Percentiles rank a stretch among this genome's conserved stretches.
Conservation (phyloP, 345 rosid genomes). For the Murraya paniculata region DNA sequence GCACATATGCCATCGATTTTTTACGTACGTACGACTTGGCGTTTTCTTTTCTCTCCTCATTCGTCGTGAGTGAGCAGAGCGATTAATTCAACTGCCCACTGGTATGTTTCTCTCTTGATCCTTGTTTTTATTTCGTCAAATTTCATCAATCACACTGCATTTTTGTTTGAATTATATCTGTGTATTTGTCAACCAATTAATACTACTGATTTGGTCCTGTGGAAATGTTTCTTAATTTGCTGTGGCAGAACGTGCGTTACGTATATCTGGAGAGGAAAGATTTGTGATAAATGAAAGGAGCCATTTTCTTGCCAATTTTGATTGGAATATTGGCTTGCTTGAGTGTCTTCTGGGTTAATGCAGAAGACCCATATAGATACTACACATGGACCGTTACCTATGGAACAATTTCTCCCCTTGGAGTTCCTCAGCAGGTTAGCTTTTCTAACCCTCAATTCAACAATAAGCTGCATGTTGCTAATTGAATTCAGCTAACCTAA, state of each 20-base stretch:
- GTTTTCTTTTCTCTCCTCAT: too few species aligned
- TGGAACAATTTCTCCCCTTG: slow-evolving; percentile 58
- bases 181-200: not conserved
- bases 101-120: slow-evolving; percentile 2
- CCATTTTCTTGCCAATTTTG: slow-evolving; percentile 25
- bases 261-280: slow-evolving; percentile 2
- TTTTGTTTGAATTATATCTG: too few species aligned
- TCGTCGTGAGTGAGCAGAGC: too few species aligned
- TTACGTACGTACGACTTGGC: not conserved
- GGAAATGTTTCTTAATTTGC: not conserved
- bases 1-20: not conserved
- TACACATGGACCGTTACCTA: slow-evolving; percentile 66
- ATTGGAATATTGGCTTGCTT: slow-evolving; percentile 35
- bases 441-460: not conserved
- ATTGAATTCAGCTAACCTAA: too few species aligned
- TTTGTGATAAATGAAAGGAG: slow-evolving; percentile 27
- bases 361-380: slow-evolving; percentile 59
- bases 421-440: slow-evolving; percentile 35
- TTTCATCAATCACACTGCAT: not conserved
- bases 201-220: not conserved
- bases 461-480: not conserved
- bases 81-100: not conserved
- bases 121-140: not conserved
- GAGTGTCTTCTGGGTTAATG: slow-evolving; percentile 27
- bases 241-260: slow-evolving; percentile 10